Evolutionary conservation across 129 eudicot species (phyloP), one percentile per base, ranked within the genome.

Genomic region (Tagetes erecta): DNA sequence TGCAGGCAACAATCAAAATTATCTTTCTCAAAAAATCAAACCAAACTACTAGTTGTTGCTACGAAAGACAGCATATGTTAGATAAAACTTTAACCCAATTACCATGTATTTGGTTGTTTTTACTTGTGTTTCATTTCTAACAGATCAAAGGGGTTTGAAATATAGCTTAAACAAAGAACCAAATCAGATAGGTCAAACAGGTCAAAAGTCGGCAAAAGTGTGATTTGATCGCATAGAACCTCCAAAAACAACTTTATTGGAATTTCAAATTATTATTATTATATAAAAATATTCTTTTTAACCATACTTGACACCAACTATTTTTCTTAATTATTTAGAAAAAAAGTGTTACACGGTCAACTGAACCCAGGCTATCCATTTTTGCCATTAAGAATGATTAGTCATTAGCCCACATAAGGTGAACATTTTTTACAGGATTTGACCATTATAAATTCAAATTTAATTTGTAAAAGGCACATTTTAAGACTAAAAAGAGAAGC

Each of bases 11-110:
- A 30, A 56, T 56, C 36, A 56, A 30, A 6, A 7, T 56, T 30
- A 56, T 56, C 36, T 6, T 0, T 56, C 36, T 30, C 13, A 56
- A 56, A 56, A 6, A 14, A 31, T 56, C 37, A 27, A 56, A 11
- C 59, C 59, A 52, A 52, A 14, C 33, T 9, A 47, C 52, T n/a
- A 56, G 64, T 57, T 57, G 64, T 57, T 57, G 31, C 64, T 7
- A 57, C 38, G 3, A 27, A 30, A 57, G 8, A 57, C 13, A 57
- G 31, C 64, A 30, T 57, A 57, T 37, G 8, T 30, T 57, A 57
- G 64, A 37, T 57, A 57, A 57, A 30, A 27, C 20, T 57, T 56
- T 30, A 37, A 31, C 12, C 64, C 64, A 57, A 8, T 31, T 57
- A 30, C 63, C 7, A 56, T 27, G 11, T 20, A 56, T 56, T 56